Percentiles rank a stretch among this genome's conserved stretches.
Conservation (phyloP, 768 basidiomycete genomes). For the Macrolepiota dolichaula region DNA sequence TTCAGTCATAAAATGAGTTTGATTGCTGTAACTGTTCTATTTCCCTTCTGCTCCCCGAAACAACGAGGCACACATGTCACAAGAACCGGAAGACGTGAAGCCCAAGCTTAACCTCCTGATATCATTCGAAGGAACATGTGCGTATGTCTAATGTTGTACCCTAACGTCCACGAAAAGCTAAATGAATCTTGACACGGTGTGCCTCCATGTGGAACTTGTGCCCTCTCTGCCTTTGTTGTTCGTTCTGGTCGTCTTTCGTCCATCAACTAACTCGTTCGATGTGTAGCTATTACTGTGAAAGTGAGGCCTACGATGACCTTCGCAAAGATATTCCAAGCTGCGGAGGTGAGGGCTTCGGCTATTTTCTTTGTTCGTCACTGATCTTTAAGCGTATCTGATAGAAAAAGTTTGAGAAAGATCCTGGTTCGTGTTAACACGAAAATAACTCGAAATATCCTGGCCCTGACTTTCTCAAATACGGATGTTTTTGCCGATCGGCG, state of each 20-base stretch:
- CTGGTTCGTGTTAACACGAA: conserved; percentile 33
- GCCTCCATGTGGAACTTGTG: conserved; percentile 5
- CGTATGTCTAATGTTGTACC: conserved; percentile 34
- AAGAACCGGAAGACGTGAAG: conserved; percentile 53
- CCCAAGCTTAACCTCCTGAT: conserved; percentile 68
- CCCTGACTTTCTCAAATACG: not conserved
- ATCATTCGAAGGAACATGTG: conserved; percentile 52
- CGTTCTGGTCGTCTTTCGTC: not conserved
- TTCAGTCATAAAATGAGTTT: not conserved
- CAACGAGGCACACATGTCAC: conserved; percentile 29
- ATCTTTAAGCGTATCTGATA: conserved; percentile 19
- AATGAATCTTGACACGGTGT: not conserved
- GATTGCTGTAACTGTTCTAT: not conserved
- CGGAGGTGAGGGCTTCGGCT: conserved; percentile 44
- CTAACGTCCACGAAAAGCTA: not conserved
- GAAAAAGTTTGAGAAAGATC: conserved; percentile 58
- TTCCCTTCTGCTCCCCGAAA: not conserved
- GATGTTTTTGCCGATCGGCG: not conserved
- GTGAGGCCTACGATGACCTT: conserved; percentile 64
- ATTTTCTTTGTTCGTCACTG: not conserved
- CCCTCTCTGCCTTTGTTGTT: not conserved
- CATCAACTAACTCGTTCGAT: not conserved
- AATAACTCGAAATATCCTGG: not conserved
- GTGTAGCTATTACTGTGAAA: conserved; percentile 61
- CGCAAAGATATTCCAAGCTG: conserved; percentile 62